These are phyloP conservation scores for Elsinoe necatrix DNA, from an alignment of 2,329 filamentous ascomycete species.

Conservation along the genomic window DNA sequence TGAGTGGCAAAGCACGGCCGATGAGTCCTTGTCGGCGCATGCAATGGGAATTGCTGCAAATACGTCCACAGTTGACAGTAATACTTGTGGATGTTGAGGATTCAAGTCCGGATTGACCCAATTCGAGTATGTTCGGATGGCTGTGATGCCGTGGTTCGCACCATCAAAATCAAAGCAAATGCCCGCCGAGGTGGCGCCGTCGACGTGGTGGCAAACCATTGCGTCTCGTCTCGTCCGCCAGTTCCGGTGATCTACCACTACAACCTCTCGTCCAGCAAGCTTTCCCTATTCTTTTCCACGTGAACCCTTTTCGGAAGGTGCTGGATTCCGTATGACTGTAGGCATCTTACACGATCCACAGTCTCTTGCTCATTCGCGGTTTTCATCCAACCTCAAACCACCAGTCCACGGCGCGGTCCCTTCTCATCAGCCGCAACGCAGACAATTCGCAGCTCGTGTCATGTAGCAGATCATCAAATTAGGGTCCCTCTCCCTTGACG, in stretches of 20 bases:
- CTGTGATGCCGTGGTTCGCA: neutral
- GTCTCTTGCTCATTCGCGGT: neutral
- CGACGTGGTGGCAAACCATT: neutral
- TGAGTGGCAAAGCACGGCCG: neutral
- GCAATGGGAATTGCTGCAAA: too few species aligned
- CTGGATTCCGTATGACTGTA: neutral
- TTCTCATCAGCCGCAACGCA: neutral
- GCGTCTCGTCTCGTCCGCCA: neutral
- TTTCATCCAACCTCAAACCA: slow-evolving; percentile 7
- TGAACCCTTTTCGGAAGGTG: neutral
- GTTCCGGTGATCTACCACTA: slow-evolving; percentile 7
- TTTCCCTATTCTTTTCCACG: neutral
- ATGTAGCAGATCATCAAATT: slow-evolving; percentile 4
- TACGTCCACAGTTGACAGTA: too few species aligned
- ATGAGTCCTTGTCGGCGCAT: neutral
- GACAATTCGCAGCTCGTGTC: neutral
- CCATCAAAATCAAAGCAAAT: neutral
- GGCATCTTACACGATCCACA: neutral
- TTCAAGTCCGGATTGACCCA: neutral
- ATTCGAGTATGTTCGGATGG: too few species aligned
- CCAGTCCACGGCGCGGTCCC: neutral
- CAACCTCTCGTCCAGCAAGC: neutral
- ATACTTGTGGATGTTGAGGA: too few species aligned
- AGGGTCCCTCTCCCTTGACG: neutral
- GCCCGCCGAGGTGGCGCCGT: neutral